Evolutionary conservation across 164 flowering plant genomes (phyloP).

Genomic region (Umbellularia californica): DNA sequence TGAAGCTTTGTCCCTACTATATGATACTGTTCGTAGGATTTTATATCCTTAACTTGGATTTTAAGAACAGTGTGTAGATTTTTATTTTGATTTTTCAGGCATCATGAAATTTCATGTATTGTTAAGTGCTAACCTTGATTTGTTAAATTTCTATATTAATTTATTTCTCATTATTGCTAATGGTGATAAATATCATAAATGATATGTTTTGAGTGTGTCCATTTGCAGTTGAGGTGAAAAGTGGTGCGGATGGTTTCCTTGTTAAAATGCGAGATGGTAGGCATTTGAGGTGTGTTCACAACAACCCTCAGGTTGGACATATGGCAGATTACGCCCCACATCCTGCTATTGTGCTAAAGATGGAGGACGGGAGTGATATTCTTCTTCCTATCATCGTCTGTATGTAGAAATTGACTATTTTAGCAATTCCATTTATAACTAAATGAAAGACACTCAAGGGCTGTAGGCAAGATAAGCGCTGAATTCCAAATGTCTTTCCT

Average conservation of each 20-base stretch:
- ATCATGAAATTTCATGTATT: too few species aligned
- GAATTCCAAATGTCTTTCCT: neutral
- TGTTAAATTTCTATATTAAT: too few species aligned
- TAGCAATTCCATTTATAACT: neutral
- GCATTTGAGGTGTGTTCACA: slow-evolving; percentile 80
- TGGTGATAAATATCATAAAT: neutral
- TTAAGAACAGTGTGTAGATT: too few species aligned
- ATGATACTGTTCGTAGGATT: too few species aligned
- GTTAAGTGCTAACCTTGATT: too few species aligned
- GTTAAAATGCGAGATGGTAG: slow-evolving; percentile 95
- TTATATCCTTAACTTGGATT: too few species aligned
- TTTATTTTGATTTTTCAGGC: too few species aligned
- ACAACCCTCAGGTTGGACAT: slow-evolving; percentile 92
- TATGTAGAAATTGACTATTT: slow-evolving; percentile 36
- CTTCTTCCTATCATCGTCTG: slow-evolving; percentile 97
- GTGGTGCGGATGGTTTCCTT: slow-evolving; percentile 88
- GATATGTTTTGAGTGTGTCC: neutral
- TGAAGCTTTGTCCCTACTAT: too few species aligned
- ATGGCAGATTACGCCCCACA: slow-evolving; percentile 90
- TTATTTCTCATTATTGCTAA: too few species aligned
- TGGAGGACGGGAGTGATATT: slow-evolving; percentile 98
- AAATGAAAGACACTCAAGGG: neutral
- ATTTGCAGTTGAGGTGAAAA: slow-evolving; percentile 85
- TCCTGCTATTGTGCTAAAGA: slow-evolving; percentile 95
- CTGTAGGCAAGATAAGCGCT: neutral